Conservation (phyloP, 768 basidiomycete genomes). For the Mycena sanguinolenta region DNA sequence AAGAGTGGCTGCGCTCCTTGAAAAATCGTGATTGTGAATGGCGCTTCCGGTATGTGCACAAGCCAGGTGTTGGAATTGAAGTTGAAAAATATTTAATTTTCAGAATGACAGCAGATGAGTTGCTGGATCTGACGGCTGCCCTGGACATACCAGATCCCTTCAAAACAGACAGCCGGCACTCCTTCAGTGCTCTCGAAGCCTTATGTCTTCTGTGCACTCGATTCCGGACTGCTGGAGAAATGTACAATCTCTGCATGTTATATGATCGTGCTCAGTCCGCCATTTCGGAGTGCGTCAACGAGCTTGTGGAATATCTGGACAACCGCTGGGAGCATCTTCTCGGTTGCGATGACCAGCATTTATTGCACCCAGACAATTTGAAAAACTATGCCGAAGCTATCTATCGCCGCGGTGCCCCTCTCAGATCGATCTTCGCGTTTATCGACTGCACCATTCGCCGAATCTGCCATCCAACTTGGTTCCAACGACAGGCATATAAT, state of each 20-base stretch:
- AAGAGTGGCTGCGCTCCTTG: constrained; percentile 27
- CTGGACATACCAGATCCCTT: constrained; percentile 27
- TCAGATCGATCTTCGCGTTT: constrained; percentile 13
- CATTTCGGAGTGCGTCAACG: constrained; percentile 38
- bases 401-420: constrained; percentile 22
- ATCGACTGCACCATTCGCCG: constrained; percentile 42
- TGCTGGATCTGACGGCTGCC: constrained; percentile 1
- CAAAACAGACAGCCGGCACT: constrained; percentile 10
- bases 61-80: no score
- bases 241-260: constrained; percentile 25
- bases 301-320: constrained; percentile 31
- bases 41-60: constrained; percentile 2
- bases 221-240: constrained; percentile 32
- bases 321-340: constrained; percentile 39
- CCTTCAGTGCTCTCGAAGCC: constrained; percentile 31
- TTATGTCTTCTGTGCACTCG: constrained; percentile 32
- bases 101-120: constrained; percentile 14
- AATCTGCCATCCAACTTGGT: constrained; percentile 35
- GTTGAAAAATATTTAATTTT: no score
- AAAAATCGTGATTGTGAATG: constrained; percentile 8
- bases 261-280: constrained; percentile 36
- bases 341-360: constrained; percentile 25
- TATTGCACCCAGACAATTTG: constrained; percentile 29
- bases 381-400: constrained; percentile 35
- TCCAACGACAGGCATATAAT: constrained; percentile 38